Percentiles rank a stretch among this genome's conserved stretches.
These are phyloP conservation scores for Salix suchowensis DNA, from an alignment of 345 rosid genomes.

Conservation along the genomic window DNA sequence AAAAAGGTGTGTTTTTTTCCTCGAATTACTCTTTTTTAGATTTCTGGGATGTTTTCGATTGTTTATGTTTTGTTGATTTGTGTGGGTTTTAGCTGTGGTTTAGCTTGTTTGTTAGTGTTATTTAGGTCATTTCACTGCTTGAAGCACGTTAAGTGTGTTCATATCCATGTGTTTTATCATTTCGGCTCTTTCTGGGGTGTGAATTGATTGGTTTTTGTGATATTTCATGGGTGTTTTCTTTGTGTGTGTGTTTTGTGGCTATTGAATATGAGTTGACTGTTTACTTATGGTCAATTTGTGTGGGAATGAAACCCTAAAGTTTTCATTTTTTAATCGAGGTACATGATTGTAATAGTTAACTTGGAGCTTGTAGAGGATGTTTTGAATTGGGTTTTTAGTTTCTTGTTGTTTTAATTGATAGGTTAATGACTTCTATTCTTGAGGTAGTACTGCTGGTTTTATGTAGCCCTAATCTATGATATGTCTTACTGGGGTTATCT, in stretches of 20 bases:
- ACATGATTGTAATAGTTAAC: conserved; percentile 4
- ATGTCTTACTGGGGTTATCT: conserved; percentile 17
- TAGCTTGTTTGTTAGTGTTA: conserved; percentile 24
- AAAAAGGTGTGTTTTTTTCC: conserved; percentile 20
- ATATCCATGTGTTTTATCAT: conserved; percentile 19
- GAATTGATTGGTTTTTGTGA: conserved; percentile 35
- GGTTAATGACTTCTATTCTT: conserved; percentile 13
- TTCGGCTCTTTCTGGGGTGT: conserved; percentile 36
- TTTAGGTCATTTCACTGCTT: conserved; percentile 53
- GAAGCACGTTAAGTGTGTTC: conserved; percentile 40
- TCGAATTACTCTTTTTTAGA: conserved; percentile 12
- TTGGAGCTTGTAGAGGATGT: conserved; percentile 16
- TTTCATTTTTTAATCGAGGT: conserved; percentile 20
- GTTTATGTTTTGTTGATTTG: conserved; percentile 17
- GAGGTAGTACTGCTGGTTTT: neutral
- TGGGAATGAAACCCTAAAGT: conserved; percentile 42
- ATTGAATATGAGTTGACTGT: conserved; percentile 24
- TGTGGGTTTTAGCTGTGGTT: conserved; percentile 17
- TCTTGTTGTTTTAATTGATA: neutral
- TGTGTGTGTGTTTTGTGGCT: conserved; percentile 15
- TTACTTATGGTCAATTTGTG: conserved; percentile 32
- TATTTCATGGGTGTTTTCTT: conserved; percentile 29
- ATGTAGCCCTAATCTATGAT: conserved; percentile 44
- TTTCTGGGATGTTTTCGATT: conserved; percentile 11
- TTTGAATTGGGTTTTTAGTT: conserved; percentile 23